Conservation (phyloP, 345 rosid genomes). For the Rhodamnia argentea region DNA sequence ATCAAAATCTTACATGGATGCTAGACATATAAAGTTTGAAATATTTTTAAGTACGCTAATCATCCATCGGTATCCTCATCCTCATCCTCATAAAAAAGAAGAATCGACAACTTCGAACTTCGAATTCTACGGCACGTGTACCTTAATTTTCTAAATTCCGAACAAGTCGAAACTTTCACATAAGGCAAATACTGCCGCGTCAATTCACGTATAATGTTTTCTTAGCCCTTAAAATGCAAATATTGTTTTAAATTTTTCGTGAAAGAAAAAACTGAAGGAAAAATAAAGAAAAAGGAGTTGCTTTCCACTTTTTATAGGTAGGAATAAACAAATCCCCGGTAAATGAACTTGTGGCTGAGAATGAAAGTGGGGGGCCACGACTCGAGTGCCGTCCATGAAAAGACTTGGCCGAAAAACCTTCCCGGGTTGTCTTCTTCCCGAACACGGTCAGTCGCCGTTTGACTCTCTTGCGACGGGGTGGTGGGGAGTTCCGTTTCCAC, state of each 20-base stretch:
- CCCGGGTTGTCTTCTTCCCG: not conserved
- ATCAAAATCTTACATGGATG: not conserved
- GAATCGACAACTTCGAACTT: not conserved
- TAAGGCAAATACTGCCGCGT: not conserved
- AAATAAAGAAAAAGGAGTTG: not conserved
- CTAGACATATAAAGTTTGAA: not conserved
- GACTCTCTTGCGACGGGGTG: not conserved
- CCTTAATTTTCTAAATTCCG: not conserved
- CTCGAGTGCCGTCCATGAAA: not conserved
- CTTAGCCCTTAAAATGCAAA: accelerated
- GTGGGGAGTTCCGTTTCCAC: not conserved
- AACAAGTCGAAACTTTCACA: not conserved
- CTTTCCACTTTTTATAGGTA: not conserved
- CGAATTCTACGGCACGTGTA: accelerated
- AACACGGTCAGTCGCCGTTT: not conserved
- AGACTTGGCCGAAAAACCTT: not conserved
- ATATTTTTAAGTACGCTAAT: not conserved
- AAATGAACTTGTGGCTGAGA: not conserved
- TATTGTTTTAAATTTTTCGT: not conserved
- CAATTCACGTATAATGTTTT: not conserved
- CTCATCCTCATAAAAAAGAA: no score
- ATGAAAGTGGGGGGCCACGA: not conserved
- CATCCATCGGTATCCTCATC: not conserved
- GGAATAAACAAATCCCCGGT: not conserved
- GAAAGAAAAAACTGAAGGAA: not conserved